Percentiles rank a stretch among this genome's conserved stretches.
Evolutionary conservation across 208 protist genomes (phyloP).

Genomic region (Trypanosoma melophagium): DNA sequence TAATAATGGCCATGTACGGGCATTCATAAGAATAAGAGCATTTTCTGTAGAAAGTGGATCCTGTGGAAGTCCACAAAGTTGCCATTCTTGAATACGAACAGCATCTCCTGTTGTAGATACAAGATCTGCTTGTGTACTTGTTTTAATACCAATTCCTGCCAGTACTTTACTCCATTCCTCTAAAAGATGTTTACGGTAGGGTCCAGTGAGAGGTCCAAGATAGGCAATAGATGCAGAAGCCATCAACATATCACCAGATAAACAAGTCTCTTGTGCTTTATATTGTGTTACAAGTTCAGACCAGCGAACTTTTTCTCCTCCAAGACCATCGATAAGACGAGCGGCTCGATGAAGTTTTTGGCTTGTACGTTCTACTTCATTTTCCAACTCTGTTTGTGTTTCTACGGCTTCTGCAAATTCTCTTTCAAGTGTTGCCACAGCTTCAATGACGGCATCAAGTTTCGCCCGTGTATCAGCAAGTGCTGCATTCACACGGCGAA

Average conservation of each 20-base stretch:
- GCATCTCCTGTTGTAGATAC: conserved; percentile 92
- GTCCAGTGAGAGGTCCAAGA: conserved; percentile 94
- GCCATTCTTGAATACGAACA: conserved; percentile 95
- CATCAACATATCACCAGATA: conserved; percentile 96
- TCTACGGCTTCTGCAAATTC: conserved; percentile 92
- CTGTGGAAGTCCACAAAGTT: conserved; percentile 94
- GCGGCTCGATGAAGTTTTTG: conserved; percentile 94
- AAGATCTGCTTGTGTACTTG: conserved; percentile 77
- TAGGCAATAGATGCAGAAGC: conserved; percentile 95
- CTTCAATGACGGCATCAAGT: conserved; percentile 92
- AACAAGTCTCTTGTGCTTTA: conserved; percentile 75
- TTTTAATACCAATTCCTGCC: conserved; percentile 39
- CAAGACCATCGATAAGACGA: conserved; percentile 95
- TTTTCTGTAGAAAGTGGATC: conserved; percentile 97
- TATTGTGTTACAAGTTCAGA: conserved; percentile 88
- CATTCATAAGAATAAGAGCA: conserved; percentile 94
- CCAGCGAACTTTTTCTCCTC: conserved; percentile 96
- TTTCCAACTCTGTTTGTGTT: conserved; percentile 92
- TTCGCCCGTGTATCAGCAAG: conserved; percentile 88
- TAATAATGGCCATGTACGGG: conserved; percentile 95
- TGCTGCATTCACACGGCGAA: conserved; percentile 85
- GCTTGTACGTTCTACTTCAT: conserved; percentile 93
- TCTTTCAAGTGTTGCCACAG: conserved; percentile 91
- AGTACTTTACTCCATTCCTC: conserved; percentile 85
- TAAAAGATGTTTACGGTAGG: conserved; percentile 89